These are phyloP conservation scores for Glycyrrhiza uralensis DNA, from an alignment of 306 rosid genomes.

Conservation along the genomic window DNA sequence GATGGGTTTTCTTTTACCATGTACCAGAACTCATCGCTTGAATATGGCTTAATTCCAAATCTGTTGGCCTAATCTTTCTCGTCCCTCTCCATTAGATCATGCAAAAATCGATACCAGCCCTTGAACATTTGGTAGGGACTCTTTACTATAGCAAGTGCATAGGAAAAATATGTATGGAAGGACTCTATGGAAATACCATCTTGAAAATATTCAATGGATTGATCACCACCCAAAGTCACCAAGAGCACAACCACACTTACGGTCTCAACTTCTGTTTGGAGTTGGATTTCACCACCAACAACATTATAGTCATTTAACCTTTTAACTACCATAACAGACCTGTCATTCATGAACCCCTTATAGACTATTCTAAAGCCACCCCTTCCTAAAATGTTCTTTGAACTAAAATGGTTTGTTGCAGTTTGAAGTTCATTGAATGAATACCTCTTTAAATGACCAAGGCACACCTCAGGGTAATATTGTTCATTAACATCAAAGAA, in stretches of 20 bases:
- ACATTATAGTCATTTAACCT: constrained; percentile 89
- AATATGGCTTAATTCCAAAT: no score
- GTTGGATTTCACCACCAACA: constrained; percentile 94
- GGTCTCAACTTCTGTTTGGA: constrained; percentile 98
- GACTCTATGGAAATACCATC: no score
- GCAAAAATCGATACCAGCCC: no score
- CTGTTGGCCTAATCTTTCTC: no score
- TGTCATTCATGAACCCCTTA: constrained; percentile 79
- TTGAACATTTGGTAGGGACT: no score
- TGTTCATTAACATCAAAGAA: constrained; percentile 97
- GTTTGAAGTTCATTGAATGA: constrained; percentile 88
- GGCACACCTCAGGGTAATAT: constrained; percentile 91
- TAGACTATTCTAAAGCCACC: constrained; percentile 98
- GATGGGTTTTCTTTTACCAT: no score
- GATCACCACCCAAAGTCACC: no score
- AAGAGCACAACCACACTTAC: constrained; percentile 96
- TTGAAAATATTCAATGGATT: no score
- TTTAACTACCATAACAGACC: constrained; percentile 88
- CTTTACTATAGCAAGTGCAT: no score
- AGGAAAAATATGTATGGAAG: no score
- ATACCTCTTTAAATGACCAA: constrained; percentile 89
- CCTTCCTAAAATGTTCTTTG: constrained; percentile 92
- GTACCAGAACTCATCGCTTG: no score
- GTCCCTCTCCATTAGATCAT: no score
- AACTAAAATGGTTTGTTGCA: constrained; percentile 88